Conservation (phyloP, 1,284 basidiomycete genomes). For the Prillingera fragicola region DNA sequence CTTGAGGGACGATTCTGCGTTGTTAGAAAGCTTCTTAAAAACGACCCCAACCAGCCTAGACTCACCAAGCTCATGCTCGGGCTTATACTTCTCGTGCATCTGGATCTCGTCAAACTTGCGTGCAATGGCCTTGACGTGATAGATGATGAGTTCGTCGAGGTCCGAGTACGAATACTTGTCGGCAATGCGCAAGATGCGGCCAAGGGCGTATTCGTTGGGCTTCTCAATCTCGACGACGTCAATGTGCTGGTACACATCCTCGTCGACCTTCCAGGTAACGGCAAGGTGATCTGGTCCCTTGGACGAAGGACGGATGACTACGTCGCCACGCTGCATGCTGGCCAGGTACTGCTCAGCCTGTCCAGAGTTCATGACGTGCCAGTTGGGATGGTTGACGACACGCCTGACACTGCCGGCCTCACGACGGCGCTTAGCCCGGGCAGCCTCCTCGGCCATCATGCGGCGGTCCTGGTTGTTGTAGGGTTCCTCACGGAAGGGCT, state of each 20-base stretch:
- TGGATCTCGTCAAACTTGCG: conserved; percentile 92
- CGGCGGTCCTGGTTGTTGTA: conserved; percentile 48
- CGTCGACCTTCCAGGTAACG: conserved; percentile 98
- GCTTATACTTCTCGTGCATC: conserved; percentile 91
- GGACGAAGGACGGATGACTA: conserved; percentile 92
- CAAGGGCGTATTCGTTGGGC: conserved; percentile 63
- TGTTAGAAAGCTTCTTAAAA: background rate
- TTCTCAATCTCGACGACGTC: conserved; percentile 79
- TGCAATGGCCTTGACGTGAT: conserved; percentile 91
- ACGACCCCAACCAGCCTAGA: conserved; percentile 19
- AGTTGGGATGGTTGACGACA: conserved; percentile 96
- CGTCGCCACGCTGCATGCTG: conserved; percentile 86
- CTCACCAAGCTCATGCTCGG: conserved; percentile 84
- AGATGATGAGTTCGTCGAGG: conserved; percentile 95
- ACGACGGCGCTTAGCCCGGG: conserved; percentile 73
- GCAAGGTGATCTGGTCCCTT: conserved; percentile 91
- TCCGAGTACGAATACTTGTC: conserved; percentile 81
- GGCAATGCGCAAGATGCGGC: conserved; percentile 69
- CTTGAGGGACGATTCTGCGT: conserved; percentile 74
- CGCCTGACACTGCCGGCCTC: conserved; percentile 71
- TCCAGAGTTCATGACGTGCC: conserved; percentile 87
- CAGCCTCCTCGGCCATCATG: conserved; percentile 64
- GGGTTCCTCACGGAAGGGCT: conserved; percentile 36
- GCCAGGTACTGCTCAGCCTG: conserved; percentile 89
- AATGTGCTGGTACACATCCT: conserved; percentile 94